Base-by-base conservation (phyloP, 225 moss, liverwort and hornwort genomes). In the Polytrichum commune region DNA sequence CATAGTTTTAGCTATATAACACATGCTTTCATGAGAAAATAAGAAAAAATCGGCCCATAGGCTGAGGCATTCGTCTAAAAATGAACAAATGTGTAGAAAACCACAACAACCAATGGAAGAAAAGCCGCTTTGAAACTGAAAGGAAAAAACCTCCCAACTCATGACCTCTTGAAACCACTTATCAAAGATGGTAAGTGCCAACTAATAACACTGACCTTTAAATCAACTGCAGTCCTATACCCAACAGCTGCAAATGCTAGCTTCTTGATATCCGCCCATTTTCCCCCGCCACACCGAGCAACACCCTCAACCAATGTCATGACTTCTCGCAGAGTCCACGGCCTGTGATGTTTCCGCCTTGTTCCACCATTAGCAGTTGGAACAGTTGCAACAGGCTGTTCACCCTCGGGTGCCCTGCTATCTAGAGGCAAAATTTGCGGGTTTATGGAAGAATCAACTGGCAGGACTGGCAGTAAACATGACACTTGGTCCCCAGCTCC, bases 271-370 rank as follows among this genome's bases (percentile, higher is more conserved):
- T 89, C 77, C 4, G 82, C 80, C 89, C 92, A 94, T 62, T 94
- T 94, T 18, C 90, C 84, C 18, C 92, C 80, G 20, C 90, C 84
- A 80, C 90, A 90, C 2, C 63, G 79, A 25, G 76, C 82, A 35
- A 92, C 84, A 73, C 93, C 90, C 77, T 90, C 91, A 30, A 91
- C 79, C 68, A 94, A 82, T 33, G 88, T 90, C 82, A 88, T 86
- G 10, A 94, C 90, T 77, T 94, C 88, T 24, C 83, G 81, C 65
- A 88, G 78, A 69, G 91, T 94, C 91, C 90, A 94, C 0, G 90
- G 86, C 29, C 82, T 79, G 27, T 94, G 93, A 79, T 94, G 91
- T 74, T 94, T 94, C 7, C 88, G 84, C 54, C 90, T 72, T 19
- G 80, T 91, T 71, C 90, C 82, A 33, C 93, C 90, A 73, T 86